phyloP scores from a whole-genome alignment of 495 filamentous ascomycete species.

The Xylaria curta region DNA sequence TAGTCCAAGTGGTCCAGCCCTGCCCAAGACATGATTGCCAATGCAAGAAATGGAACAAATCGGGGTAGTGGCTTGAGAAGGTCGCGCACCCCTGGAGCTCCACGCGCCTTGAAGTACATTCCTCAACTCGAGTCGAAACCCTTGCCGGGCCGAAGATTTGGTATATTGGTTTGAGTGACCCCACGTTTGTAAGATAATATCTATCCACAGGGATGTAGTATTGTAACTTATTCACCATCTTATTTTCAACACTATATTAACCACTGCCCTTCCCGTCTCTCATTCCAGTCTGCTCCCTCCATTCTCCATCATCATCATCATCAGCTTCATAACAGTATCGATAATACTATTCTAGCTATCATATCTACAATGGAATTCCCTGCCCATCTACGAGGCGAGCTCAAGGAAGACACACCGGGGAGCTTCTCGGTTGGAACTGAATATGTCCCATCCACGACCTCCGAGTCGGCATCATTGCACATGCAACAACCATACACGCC shows the following conservation, averaged over 20 bases:
- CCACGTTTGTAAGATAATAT: conserved; percentile 31
- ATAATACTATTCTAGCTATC: conserved; percentile 5
- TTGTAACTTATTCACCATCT: conserved; percentile 22
- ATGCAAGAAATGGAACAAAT: conserved; percentile 37
- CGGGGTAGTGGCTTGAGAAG: conserved; percentile 39
- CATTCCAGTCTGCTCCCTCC: conserved; percentile 29
- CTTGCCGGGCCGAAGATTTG: conserved; percentile 39
- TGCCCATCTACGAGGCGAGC: conserved; percentile 35
- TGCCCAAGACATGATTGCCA: conserved; percentile 22
- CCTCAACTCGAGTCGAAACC: conserved; percentile 38
- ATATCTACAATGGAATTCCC: conserved; percentile 31
- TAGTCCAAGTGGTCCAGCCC: conserved; percentile 20
- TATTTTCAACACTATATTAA: conserved; percentile 38
- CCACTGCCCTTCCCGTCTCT: conserved; percentile 26
- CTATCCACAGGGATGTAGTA: conserved; percentile 33
- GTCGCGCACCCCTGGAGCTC: conserved; percentile 32
- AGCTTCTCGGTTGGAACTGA: neutral
- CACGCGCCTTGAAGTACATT: conserved; percentile 39
- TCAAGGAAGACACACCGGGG: conserved; percentile 33
- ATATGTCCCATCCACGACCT: neutral
- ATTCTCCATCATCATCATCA: conserved; percentile 13
- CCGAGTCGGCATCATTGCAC: neutral
- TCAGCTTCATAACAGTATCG: neutral
- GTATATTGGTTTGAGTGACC: conserved; percentile 41
- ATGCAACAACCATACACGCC: conserved; percentile 44